phyloP scores from a whole-genome alignment of 2,329 filamentous ascomycete species.

The Scopulariopsis brevicaulis region DNA sequence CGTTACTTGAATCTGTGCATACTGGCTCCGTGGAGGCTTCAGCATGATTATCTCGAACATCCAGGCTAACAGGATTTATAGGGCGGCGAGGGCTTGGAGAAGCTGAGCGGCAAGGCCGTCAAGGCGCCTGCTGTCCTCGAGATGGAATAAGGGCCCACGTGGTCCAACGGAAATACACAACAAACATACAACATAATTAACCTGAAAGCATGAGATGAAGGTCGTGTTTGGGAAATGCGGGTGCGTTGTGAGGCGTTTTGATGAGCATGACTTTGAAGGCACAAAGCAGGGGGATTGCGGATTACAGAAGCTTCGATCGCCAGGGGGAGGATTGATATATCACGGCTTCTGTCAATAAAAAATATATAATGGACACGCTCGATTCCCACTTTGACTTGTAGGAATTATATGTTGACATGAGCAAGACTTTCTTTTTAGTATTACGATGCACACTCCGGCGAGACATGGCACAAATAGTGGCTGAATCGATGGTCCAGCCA shows the following conservation, averaged over 20 bases:
- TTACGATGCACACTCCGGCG: too few species aligned
- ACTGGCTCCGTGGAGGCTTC: background rate
- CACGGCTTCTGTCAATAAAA: background rate
- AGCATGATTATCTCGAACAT: background rate
- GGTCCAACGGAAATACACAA: background rate
- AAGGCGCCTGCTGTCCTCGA: conserved; percentile 32
- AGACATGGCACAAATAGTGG: background rate
- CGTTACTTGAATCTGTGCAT: background rate
- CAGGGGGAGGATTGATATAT: background rate
- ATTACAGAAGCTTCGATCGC: background rate
- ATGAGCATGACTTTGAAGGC: background rate
- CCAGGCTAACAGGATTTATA: conserved; percentile 16
- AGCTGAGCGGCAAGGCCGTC: conserved; percentile 39
- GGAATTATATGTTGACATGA: background rate
- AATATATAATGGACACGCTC: background rate
- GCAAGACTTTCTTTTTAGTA: background rate
- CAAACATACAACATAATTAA: background rate
- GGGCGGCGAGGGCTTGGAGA: conserved; percentile 53
- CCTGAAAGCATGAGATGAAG: background rate
- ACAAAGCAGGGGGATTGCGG: background rate
- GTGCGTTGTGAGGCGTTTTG: background rate
- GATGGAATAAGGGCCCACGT: background rate
- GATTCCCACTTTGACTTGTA: background rate
- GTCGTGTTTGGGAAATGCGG: background rate
- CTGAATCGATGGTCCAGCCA: background rate